Conservation (phyloP, 108 stramenopile species). For the Nitzschia sp. region DNA sequence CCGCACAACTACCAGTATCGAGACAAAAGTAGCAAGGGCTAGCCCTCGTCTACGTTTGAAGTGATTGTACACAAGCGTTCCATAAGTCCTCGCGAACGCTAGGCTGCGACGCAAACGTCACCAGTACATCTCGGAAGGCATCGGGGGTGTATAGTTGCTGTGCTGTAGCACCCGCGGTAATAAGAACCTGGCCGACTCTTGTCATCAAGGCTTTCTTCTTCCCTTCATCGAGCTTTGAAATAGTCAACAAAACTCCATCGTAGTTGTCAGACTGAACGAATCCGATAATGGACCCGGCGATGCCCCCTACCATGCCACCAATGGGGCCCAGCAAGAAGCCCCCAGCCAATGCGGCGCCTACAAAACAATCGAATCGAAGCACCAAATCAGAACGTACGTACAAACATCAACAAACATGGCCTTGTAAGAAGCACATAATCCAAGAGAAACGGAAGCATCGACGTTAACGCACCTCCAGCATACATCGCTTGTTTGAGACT, state of each 20-base stretch:
- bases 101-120: constrained; percentile 35
- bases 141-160: constrained; percentile 23
- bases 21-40: neutral
- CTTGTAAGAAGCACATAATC: too few species aligned
- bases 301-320: constrained; percentile 68
- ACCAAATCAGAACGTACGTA: neutral
- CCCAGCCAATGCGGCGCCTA: constrained; percentile 51
- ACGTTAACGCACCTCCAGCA: constrained; percentile 29
- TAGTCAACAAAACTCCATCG: constrained; percentile 55
- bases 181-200: constrained; percentile 46
- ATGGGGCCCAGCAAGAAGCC: constrained; percentile 57
- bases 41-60: constrained; percentile 12
- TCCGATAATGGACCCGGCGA: constrained; percentile 53
- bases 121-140: constrained; percentile 41
- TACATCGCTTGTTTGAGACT: constrained; percentile 55
- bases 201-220: constrained; percentile 41
- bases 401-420: neutral
- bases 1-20: too few species aligned
- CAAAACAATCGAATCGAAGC: neutral
- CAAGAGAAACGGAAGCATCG: neutral
- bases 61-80: constrained; percentile 48
- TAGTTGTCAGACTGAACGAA: constrained; percentile 52
- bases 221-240: constrained; percentile 32
- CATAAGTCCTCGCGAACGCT: constrained; percentile 54
- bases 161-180: constrained; percentile 46